Evolutionary conservation across 768 basidiomycete species (phyloP), one percentile per base, ranked within the genome.

Genomic region (Daedalea quercina): DNA sequence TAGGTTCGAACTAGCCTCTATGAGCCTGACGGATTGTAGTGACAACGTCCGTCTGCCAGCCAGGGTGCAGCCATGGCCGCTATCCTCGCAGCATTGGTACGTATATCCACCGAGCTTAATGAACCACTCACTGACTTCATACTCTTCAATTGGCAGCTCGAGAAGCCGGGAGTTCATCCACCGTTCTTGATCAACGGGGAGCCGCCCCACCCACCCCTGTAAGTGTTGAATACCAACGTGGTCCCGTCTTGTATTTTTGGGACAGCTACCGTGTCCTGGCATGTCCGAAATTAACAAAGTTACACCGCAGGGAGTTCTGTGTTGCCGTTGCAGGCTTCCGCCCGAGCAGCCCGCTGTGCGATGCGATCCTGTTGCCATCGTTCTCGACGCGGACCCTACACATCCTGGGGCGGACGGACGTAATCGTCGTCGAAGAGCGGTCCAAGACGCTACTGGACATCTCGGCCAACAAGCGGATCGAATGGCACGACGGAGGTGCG

Each of bases 21-120:
- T 4, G 22, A n/a, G 15, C n/a, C 12, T 47, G 46, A 31, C 46
- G 4, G 46, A 28, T 8, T 31, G 3, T 31, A 15, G 26, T 49
- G 31, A 12, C 43, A 17, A 31, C 61, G 17, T 23, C 22, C 26
- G n/a, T 3, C 19, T 11, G 6, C 13, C 43, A 87, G 87, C 55
- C 90, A 93, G 69, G 90, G 90, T 15, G 90, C 86, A 15, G 81
- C 79, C 3, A 75, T 90, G 68, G 90, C 87, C 28, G 84, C 79
- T 9, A 61, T 90, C 33, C 71, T 90, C 22, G 69, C 84, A 25
- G 84, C 87, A 22, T 65, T 90, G 64, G 88, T 90, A 56, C 33
- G 82, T 70, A n/a, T 3, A 42, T 43, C 26, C 9, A 7, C 37
- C 19, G 15, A 19, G 37, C 4, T n/a, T 15, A 19, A 1, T 33